phyloP scores from a whole-genome alignment of 148 eudicot genomes.

The Linanthus parryae region DNA sequence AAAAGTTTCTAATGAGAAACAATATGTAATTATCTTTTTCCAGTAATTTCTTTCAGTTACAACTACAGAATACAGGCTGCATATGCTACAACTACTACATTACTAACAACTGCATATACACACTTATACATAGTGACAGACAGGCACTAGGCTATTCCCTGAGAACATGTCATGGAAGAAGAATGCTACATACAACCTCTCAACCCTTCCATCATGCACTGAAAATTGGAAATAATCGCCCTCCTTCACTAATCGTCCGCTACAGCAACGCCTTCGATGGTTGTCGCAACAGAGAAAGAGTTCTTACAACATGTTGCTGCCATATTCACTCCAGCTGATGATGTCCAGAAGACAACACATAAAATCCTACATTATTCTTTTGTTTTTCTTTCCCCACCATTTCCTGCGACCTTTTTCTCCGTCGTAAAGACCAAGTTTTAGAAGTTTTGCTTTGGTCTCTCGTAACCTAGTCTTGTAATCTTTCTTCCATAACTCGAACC shows the following conservation, averaged over 20 bases:
- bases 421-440: constrained; percentile 37
- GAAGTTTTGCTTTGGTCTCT: constrained; percentile 53
- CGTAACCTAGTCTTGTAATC: constrained; percentile 60
- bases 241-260: not conserved
- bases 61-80: too few relatives aligned
- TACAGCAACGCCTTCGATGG: not conserved
- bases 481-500: constrained; percentile 77
- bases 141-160: not conserved
- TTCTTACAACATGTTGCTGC: not conserved
- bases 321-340: not conserved
- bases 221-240: too few relatives aligned
- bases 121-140: too few relatives aligned
- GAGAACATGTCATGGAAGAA: not conserved
- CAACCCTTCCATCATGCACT: not conserved
- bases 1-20: too few relatives aligned
- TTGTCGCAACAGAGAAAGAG: not conserved
- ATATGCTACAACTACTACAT: too few relatives aligned
- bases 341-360: not conserved
- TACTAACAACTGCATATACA: constrained; percentile 13
- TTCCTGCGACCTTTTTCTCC: constrained; percentile 42
- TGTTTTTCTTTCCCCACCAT: constrained; percentile 75
- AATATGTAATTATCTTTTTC: too few relatives aligned
- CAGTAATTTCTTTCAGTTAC: too few relatives aligned
- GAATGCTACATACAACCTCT: constrained; percentile 1
- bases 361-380: constrained; percentile 16